Conservation (phyloP, 345 rosid species). For the Orychophragmus violaceus region DNA sequence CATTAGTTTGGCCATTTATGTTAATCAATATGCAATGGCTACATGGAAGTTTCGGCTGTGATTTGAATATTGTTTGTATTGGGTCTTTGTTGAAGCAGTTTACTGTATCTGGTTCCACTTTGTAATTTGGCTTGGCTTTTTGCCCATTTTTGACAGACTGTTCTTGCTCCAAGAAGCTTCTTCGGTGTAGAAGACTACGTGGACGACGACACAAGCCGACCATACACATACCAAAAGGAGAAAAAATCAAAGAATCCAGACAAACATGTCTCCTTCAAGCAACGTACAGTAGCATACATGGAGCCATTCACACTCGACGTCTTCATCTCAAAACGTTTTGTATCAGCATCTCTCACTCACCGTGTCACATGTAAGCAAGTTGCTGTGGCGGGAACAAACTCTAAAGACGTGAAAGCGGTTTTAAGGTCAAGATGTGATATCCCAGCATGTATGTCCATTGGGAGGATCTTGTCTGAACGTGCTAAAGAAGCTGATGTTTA, state of each 20-base stretch:
- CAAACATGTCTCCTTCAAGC: constrained; percentile 83
- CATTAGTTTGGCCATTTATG: background rate
- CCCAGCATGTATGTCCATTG: constrained; percentile 81
- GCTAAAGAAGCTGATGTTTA: constrained; percentile 89
- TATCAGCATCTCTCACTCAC: constrained; percentile 86
- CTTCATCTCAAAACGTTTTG: constrained; percentile 87
- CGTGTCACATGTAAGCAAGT: constrained; percentile 89
- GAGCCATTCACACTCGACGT: constrained; percentile 90
- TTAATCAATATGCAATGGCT: background rate
- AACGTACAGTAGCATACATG: constrained; percentile 69
- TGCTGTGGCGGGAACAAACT: constrained; percentile 93
- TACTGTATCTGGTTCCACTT: background rate
- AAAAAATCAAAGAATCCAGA: constrained; percentile 72
- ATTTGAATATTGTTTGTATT: background rate
- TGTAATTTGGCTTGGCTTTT: background rate
- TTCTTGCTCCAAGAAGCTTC: constrained; percentile 73
- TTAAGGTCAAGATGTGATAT: constrained; percentile 76
- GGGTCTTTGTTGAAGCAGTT: background rate
- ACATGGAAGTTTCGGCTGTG: background rate
- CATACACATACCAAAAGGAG: constrained; percentile 81
- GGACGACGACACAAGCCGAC: constrained; percentile 82
- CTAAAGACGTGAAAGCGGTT: constrained; percentile 86
- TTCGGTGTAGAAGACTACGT: constrained; percentile 94
- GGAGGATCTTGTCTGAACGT: constrained; percentile 68
- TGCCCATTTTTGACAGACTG: constrained; percentile 34